A percentile compares a stretch with the other conserved stretches of the same genome.
Conservation (phyloP, 371 early-diverging fungal species). For the Lichtheimia ramosa region DNA sequence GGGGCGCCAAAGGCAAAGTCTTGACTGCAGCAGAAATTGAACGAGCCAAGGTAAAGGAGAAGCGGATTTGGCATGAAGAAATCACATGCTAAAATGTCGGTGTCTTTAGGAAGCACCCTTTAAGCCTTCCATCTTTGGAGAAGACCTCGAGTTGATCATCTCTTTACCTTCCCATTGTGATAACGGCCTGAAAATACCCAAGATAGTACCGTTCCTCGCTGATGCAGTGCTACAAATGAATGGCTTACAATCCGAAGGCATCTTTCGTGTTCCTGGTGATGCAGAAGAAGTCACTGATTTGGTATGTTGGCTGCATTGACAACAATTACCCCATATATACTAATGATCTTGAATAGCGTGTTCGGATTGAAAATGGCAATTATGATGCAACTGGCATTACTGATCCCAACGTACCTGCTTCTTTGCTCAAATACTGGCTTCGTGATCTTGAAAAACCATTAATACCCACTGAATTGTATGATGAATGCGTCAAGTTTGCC, state of each 20-base stretch:
- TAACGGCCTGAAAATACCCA: conserved; percentile 63
- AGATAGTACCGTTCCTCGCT: conserved; percentile 83
- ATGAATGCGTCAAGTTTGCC: conserved; percentile 61
- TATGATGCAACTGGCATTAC: conserved; percentile 69
- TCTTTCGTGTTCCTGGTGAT: conserved; percentile 96
- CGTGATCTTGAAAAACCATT: conserved; percentile 92
- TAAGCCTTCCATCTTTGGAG: conserved; percentile 90
- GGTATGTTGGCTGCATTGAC: conserved; percentile 39
- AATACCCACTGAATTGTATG: conserved; percentile 83
- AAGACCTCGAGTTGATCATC: conserved; percentile 85
- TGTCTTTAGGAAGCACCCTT: conserved; percentile 77
- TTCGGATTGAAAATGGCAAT: conserved; percentile 82
- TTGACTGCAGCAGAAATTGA: conserved; percentile 78
- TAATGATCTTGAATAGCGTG: conserved; percentile 33
- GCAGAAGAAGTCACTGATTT: conserved; percentile 82
- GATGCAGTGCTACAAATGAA: conserved; percentile 73
- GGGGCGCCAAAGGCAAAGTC: conserved; percentile 82
- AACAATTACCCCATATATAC: no score
- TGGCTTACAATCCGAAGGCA: conserved; percentile 89
- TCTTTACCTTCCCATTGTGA: conserved; percentile 43
- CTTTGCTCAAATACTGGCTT: conserved; percentile 90
- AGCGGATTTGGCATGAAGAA: background rate
- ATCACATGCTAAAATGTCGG: background rate
- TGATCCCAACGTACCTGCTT: conserved; percentile 92
- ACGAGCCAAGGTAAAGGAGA: conserved; percentile 58